These are phyloP conservation scores for Corynascus novoguineensis DNA, from an alignment of 495 filamentous ascomycete genomes.

Conservation along the genomic window DNA sequence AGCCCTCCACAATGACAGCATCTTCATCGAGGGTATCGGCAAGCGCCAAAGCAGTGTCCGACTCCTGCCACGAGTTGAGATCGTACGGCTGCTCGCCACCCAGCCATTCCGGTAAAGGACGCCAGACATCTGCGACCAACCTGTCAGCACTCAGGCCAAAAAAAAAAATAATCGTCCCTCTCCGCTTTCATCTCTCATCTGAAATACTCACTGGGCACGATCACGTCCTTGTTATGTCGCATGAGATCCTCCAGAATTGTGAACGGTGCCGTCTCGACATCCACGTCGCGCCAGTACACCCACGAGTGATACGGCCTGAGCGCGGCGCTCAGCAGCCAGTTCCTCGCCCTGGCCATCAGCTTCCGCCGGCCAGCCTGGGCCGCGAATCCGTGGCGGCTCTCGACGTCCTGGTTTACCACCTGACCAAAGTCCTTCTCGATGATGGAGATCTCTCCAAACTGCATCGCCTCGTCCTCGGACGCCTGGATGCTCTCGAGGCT, in stretches of 20 bases:
- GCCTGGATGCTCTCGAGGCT: slow-evolving; percentile 77
- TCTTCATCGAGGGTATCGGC: slow-evolving; percentile 97
- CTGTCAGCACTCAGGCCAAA: slow-evolving; percentile 3
- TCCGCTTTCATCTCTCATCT: not conserved
- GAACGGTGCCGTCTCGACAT: slow-evolving; percentile 93
- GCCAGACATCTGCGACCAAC: slow-evolving; percentile 77
- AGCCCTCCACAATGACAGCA: slow-evolving; percentile 98
- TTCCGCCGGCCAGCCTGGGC: slow-evolving; percentile 92
- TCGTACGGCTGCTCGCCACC: slow-evolving; percentile 99
- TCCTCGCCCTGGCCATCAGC: slow-evolving; percentile 95
- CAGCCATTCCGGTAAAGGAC: slow-evolving; percentile 96
- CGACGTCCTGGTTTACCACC: slow-evolving; percentile 95
- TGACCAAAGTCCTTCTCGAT: slow-evolving; percentile 99
- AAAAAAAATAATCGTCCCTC: too few species aligned
- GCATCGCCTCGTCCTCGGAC: slow-evolving; percentile 64
- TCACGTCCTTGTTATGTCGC: slow-evolving; percentile 98
- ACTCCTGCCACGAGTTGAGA: slow-evolving; percentile 99
- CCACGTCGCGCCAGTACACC: slow-evolving; percentile 99
- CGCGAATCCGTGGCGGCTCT: slow-evolving; percentile 95
- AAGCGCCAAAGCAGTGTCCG: slow-evolving; percentile 88
- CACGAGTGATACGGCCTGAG: slow-evolving; percentile 93
- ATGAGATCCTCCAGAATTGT: slow-evolving; percentile 98
- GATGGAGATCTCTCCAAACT: slow-evolving; percentile 95
- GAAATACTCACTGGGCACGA: slow-evolving; percentile 82
- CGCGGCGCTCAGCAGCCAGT: slow-evolving; percentile 94